Evolutionary conservation across 305 asterid genomes (phyloP).

Genomic region (Vinca major): DNA sequence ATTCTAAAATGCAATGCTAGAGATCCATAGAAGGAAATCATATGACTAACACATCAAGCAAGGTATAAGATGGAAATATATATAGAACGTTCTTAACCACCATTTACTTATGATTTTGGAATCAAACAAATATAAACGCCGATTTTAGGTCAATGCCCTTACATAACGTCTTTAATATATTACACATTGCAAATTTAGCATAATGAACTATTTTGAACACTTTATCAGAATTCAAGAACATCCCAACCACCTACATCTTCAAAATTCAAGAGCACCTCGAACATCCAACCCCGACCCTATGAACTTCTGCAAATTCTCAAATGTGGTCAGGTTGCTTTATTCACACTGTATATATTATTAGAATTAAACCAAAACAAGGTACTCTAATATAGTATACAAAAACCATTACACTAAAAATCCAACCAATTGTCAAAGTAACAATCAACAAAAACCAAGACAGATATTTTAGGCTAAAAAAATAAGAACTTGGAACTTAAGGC

Average conservation of each 20-base stretch:
- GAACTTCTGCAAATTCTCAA: background rate
- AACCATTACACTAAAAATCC: background rate
- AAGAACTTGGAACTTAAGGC: too few relatives aligned
- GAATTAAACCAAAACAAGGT: background rate
- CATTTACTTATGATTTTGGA: background rate
- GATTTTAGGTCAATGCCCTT: background rate
- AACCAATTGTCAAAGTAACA: background rate
- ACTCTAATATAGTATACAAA: background rate
- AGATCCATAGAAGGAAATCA: background rate
- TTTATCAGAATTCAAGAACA: background rate
- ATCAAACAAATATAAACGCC: background rate
- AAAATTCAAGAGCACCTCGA: background rate
- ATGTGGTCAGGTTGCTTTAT: background rate
- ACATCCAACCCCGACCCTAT: too few relatives aligned
- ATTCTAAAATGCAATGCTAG: background rate
- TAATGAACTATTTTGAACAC: background rate
- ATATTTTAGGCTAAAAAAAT: too few relatives aligned
- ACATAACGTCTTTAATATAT: too few relatives aligned
- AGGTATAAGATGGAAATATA: background rate
- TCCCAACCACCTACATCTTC: background rate
- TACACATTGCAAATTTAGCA: background rate
- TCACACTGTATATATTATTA: too few relatives aligned
- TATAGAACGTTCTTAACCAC: background rate
- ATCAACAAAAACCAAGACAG: too few relatives aligned
- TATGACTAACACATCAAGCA: background rate